Percentiles rank a stretch among this genome's conserved stretches.
phyloP scores from a whole-genome alignment of 108 stramenopile genomes.

The Nannochloropsis granulata region DNA sequence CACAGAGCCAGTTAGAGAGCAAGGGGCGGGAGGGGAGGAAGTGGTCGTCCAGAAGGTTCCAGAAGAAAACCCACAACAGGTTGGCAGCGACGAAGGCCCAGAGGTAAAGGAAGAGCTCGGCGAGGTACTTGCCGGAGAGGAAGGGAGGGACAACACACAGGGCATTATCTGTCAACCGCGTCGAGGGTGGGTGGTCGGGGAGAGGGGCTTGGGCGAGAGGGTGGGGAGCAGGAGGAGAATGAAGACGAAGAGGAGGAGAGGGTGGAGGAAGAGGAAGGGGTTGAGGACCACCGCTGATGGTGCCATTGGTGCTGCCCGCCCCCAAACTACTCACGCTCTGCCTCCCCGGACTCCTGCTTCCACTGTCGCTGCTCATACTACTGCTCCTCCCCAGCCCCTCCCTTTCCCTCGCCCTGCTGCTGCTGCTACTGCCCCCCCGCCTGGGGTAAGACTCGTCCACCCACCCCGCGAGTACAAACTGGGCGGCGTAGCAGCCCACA shows the following conservation, averaged over 20 bases:
- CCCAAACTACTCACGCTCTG: neutral
- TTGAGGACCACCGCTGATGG: neutral
- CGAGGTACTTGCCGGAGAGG: neutral
- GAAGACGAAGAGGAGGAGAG: too few species aligned
- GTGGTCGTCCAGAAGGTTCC: neutral
- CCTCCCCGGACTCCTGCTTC: neutral
- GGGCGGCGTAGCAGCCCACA: neutral
- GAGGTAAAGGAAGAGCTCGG: neutral
- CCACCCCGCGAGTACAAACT: neutral
- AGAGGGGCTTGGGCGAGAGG: neutral
- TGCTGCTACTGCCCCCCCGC: neutral
- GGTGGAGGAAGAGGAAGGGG: too few species aligned
- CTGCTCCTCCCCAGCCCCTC: neutral
- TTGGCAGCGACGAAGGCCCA: neutral
- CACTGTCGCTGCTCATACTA: neutral
- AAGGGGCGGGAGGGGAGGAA: neutral
- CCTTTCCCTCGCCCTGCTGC: neutral
- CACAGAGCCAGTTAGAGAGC: neutral
- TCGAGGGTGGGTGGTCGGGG: neutral
- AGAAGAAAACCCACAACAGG: neutral
- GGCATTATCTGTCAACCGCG: too few species aligned
- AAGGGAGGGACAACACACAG: neutral
- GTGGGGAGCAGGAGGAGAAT: too few species aligned
- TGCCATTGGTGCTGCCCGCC: neutral
- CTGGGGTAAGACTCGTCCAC: neutral